A percentile compares a stretch with the other conserved stretches of the same genome.
Conservation (phyloP, 495 filamentous ascomycete genomes). For the Talaromyces wortmannii region DNA sequence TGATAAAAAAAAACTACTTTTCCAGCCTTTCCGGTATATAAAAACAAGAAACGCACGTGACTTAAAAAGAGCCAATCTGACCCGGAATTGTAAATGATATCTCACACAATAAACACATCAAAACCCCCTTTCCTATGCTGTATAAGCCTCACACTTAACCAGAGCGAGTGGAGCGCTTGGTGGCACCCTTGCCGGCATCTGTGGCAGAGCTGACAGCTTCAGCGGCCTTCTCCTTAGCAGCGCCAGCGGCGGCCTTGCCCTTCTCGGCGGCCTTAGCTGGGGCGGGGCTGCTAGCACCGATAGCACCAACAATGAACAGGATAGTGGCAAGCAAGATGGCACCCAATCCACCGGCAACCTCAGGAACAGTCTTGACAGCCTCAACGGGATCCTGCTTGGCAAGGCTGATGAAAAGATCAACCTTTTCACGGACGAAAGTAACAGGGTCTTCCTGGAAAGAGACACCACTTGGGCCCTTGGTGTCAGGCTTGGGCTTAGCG, state of each 20-base stretch:
- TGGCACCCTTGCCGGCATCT: constrained; percentile 58
- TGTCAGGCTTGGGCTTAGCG: constrained; percentile 70
- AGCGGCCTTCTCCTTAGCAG: constrained; percentile 73
- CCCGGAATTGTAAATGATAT: not conserved
- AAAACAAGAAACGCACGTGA: not conserved
- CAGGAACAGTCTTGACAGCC: constrained; percentile 86
- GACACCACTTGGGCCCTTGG: constrained; percentile 63
- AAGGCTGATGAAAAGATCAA: constrained; percentile 80
- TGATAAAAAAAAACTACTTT: not conserved
- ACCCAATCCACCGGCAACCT: constrained; percentile 74
- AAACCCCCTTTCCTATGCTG: not conserved
- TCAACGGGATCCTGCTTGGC: constrained; percentile 82
- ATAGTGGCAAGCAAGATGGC: constrained; percentile 63
- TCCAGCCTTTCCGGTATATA: not conserved
- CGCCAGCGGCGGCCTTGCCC: constrained; percentile 63
- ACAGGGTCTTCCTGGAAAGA: constrained; percentile 93
- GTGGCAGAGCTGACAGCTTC: constrained; percentile 60
- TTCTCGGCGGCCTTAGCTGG: constrained; percentile 54
- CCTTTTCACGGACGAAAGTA: constrained; percentile 81
- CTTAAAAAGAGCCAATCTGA: not conserved
- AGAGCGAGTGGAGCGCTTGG: constrained; percentile 58
- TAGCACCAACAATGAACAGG: constrained; percentile 55
- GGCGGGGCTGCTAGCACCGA: constrained; percentile 46
- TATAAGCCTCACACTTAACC: constrained; percentile 24
- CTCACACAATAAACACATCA: not conserved